Evolutionary conservation across 164 flowering plant genomes (phyloP).

Genomic region (Aristolochia contorta): DNA sequence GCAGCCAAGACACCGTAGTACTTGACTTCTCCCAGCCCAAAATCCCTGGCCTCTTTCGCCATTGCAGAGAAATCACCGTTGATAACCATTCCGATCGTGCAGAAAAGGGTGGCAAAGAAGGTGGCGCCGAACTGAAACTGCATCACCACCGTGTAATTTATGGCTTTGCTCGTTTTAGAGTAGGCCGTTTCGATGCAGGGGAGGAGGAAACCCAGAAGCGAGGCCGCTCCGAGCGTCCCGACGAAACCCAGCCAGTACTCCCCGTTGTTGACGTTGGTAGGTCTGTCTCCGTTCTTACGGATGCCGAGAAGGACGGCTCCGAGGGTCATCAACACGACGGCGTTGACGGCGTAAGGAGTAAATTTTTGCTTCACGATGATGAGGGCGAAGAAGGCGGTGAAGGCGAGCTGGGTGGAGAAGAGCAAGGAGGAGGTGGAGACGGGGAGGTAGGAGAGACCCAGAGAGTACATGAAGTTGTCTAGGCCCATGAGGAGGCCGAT

Average conservation of each 20-base stretch:
- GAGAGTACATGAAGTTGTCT: constrained; percentile 16
- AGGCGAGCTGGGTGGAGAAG: constrained; percentile 16
- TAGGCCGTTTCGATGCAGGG: constrained; percentile 11
- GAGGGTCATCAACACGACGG: constrained; percentile 10
- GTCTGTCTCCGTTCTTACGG: constrained; percentile 11
- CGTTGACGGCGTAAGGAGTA: constrained; percentile 10
- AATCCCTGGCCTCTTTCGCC: constrained; percentile 7
- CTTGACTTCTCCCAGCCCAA: constrained; percentile 9
- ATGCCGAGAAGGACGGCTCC: constrained; percentile 12
- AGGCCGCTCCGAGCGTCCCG: constrained; percentile 10
- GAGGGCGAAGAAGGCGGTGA: constrained; percentile 13
- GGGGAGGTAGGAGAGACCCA: constrained; percentile 13
- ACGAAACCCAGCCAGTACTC: constrained; percentile 12
- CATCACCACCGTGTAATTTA: constrained; percentile 9
- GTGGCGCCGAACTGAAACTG: constrained; percentile 11
- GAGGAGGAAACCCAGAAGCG: constrained; percentile 6
- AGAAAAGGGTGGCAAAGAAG: constrained; percentile 9
- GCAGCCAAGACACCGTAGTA: constrained; percentile 7
- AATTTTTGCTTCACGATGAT: constrained; percentile 11
- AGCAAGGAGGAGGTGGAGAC: constrained; percentile 19
- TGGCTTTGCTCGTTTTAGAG: constrained; percentile 5
- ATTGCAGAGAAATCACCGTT: constrained; percentile 14
- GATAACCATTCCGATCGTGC: constrained; percentile 16
- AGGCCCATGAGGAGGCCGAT: constrained; percentile 14
- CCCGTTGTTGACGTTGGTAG: constrained; percentile 2